A percentile compares a stretch with the other conserved stretches of the same genome.
Evolutionary conservation across 805 yeast genomes (phyloP).

Genomic region (Blastobotrys terrestris): DNA sequence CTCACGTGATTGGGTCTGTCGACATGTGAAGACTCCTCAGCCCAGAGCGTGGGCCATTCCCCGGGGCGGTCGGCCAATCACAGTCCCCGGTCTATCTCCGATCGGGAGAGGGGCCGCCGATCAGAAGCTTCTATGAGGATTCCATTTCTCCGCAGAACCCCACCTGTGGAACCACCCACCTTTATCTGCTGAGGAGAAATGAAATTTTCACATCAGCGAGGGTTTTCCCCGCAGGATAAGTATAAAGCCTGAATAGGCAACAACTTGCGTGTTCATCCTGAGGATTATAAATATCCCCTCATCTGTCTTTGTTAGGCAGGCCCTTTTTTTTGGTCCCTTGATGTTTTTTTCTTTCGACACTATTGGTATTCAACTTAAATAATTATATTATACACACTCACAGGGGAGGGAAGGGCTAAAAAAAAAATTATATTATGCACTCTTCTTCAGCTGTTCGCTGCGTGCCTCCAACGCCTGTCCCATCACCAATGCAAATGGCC

Average conservation of each 20-base stretch:
- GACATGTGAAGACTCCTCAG: too few relatives aligned
- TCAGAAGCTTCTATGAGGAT: background rate
- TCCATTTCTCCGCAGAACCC: background rate
- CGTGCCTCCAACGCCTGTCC: slow-evolving; percentile 20
- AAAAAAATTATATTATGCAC: background rate
- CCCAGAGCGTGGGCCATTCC: too few relatives aligned
- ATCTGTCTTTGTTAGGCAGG: background rate
- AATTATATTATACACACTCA: background rate
- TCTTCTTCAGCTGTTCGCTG: slow-evolving; percentile 11
- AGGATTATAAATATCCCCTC: background rate
- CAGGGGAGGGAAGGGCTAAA: too few relatives aligned
- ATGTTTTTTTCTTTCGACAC: too few relatives aligned
- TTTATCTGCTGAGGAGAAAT: background rate
- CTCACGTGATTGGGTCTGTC: too few relatives aligned
- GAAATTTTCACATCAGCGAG: background rate
- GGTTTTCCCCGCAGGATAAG: background rate
- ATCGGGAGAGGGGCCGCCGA: background rate
- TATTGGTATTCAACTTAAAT: background rate
- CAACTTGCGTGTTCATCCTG: background rate
- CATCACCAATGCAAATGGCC: slow-evolving; percentile 25
- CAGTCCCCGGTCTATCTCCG: background rate
- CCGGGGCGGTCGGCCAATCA: too few relatives aligned
- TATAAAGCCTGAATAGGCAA: background rate
- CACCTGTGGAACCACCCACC: background rate
- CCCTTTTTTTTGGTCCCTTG: background rate